These are phyloP conservation scores for Xylaria sp. DNA, from an alignment of 2,329 filamentous ascomycete species.

Conservation along the genomic window DNA sequence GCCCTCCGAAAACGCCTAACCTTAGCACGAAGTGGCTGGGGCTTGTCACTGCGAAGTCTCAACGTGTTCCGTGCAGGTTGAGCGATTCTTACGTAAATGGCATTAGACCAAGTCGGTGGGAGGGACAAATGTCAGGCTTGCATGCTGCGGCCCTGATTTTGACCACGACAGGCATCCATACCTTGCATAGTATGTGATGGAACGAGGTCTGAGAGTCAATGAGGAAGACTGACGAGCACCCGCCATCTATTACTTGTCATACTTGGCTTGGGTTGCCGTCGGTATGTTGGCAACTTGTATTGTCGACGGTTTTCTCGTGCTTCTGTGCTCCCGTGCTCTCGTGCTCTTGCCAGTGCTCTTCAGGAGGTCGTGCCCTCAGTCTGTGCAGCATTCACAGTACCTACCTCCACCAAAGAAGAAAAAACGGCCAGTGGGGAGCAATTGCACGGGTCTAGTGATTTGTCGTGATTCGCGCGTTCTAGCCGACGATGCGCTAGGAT, in stretches of 20 bases:
- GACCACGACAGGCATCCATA: conserved; percentile 5
- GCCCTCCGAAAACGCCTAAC: background rate
- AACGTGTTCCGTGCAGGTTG: background rate
- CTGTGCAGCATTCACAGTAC: conserved; percentile 1
- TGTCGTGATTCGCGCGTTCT: background rate
- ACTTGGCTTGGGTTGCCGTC: background rate
- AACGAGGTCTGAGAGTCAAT: background rate
- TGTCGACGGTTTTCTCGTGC: background rate
- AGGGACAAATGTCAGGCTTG: conserved; percentile 5
- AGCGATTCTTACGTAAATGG: background rate
- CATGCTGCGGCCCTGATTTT: conserved; percentile 14
- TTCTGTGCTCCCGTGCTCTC: too few species aligned
- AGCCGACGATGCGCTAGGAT: background rate
- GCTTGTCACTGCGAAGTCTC: background rate
- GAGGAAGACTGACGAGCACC: background rate
- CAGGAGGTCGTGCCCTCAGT: too few species aligned
- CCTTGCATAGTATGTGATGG: conserved; percentile 12
- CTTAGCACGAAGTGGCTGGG: background rate
- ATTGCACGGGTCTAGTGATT: conserved; percentile 7
- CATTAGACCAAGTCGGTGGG: background rate
- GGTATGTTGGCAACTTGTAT: background rate
- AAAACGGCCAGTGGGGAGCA: background rate
- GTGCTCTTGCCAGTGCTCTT: too few species aligned
- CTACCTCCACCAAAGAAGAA: too few species aligned
- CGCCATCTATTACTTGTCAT: background rate